Evolutionary conservation across 2,329 filamentous ascomycete species (phyloP).

Genomic region (Fusarium pseudonygamai): DNA sequence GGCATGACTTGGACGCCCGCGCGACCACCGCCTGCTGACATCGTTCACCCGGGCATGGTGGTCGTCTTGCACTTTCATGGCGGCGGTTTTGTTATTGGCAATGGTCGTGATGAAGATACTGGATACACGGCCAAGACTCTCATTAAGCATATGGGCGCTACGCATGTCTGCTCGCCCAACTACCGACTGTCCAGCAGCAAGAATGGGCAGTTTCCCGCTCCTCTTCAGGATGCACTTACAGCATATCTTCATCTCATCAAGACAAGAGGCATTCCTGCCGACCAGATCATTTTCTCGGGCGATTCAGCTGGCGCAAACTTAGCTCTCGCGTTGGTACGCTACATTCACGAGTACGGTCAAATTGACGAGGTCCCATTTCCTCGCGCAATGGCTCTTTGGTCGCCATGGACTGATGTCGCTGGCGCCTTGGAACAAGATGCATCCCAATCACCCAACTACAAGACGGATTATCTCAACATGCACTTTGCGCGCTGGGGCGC

Average conservation of each 20-base stretch:
- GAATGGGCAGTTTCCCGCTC: conserved; percentile 30
- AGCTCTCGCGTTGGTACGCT: conserved; percentile 27
- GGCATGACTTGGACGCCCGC: conserved; percentile 38
- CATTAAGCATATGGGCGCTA: conserved; percentile 29
- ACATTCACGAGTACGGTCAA: conserved; percentile 28
- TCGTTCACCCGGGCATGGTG: conserved; percentile 10
- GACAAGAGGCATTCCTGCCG: conserved; percentile 17
- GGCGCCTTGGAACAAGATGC: conserved; percentile 30
- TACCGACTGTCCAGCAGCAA: conserved; percentile 33
- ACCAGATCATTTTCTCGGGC: conserved; percentile 27
- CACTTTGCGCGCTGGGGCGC: conserved; percentile 35
- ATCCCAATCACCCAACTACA: conserved; percentile 30
- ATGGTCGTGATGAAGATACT: conserved; percentile 35
- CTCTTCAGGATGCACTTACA: conserved; percentile 35
- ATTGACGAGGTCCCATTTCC: conserved; percentile 24
- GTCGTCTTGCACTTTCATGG: conserved; percentile 35
- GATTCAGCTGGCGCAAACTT: conserved; percentile 36
- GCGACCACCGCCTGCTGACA: conserved; percentile 15
- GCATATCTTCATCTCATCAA: conserved; percentile 21
- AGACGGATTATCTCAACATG: conserved; percentile 33
- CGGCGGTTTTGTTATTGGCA: conserved; percentile 33
- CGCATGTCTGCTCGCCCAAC: conserved; percentile 36
- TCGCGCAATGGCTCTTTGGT: conserved; percentile 31
- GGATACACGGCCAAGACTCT: conserved; percentile 23
- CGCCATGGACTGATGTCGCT: conserved; percentile 32